Base-by-base conservation (phyloP, 1,139 yeast genomes). In the Geotrichum australiense region DNA sequence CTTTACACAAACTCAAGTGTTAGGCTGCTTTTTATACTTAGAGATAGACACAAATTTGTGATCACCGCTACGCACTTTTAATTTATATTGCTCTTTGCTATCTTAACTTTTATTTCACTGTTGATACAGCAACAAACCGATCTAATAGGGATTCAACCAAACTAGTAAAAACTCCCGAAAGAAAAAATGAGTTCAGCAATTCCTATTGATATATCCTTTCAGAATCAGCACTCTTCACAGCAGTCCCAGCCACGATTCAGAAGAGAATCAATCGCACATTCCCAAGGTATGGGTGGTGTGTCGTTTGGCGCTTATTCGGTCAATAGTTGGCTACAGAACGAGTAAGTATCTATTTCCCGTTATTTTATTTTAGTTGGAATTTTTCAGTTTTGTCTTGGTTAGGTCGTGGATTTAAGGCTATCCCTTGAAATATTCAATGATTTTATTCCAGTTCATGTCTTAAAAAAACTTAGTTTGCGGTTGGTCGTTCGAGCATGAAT, bases 261-360 rank as follows among this genome's bases (percentile, higher is more conserved):
- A 54, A 71, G 97, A 48, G 97, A 89, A 55, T 79, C 89, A 47
- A 79, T 91, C 47, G 96, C 96, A 19, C 97, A 89, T 62, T 82
- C 95, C 2, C 96, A 86, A 61, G 97, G 97, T 7, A 84, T 89
- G 79, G 97, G 97, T 32, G 97, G 97, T 40, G 84, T 91, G 28
- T 81, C 94, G n/a, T 91, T 96, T 96, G 97, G 97, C 20, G 87
- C 94, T 2, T 78, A 87, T 47, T 82, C 94, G 19, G 89, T 91
- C 35, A 96, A 97, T 8, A 80, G 93, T 18, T 91, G 97, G 97
- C 69, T 91, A 30, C 83, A 87, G 59, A 97, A 91, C 59, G 98
- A 91, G 62, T 57, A 53, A 61, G 94, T 85, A 28, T 72, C 19
- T 22, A 14, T 29, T 24, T 12, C 20, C n/a, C n/a, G 5, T 12